Base-by-base conservation (phyloP, 2,329 filamentous ascomycete genomes). In the Phyllosticta capitalensis region DNA sequence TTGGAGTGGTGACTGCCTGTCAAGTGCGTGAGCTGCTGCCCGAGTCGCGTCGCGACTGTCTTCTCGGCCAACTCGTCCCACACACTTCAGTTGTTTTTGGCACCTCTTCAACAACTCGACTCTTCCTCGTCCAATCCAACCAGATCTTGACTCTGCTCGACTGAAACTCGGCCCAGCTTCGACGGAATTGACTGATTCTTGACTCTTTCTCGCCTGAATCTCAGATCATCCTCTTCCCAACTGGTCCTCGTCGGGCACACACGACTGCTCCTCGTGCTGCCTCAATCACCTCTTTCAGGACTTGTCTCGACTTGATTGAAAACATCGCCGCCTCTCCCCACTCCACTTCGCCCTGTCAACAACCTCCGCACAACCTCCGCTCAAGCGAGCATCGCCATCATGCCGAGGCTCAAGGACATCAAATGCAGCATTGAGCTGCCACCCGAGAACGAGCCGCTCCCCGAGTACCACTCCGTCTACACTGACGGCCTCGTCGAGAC, bases 331-430 rank as follows among this genome's bases (percentile, higher is more conserved):
- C 5, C 22, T 9, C 14, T 19, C 2, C 17, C 52, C 52, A 53
- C n/a, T n/a, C 24, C 22, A 53, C 19, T 22, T 19, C 24, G 19
- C 17, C 6, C 19, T 17, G 6, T 28, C 9, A 19, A 17, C 17
- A 53, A 53, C 12, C 22, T 22, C 22, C 9, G 10, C 48, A 5
- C 17, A 9, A 21, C 17, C 22, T 33, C n/a, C n/a, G 17, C 24
- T 9, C 22, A 9, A 14, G 17, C 17, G 17, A 10, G 21, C 26
- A 12, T 5, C 50, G 20, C 9, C 54, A 49, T 17, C 49, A 83
- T 83, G 81, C 81, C 81, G 7, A 75, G 72, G 5, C 75, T 82
- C 61, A 81, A 79, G 65, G 75, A 81, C 30, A 71, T 83, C 30
- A 73, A 66, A 20, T 83, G 81, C 72, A 73, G 73, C 45, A 73